These are phyloP conservation scores for Fremontodendron californicum DNA, from an alignment of 345 rosid genomes.

Conservation along the genomic window DNA sequence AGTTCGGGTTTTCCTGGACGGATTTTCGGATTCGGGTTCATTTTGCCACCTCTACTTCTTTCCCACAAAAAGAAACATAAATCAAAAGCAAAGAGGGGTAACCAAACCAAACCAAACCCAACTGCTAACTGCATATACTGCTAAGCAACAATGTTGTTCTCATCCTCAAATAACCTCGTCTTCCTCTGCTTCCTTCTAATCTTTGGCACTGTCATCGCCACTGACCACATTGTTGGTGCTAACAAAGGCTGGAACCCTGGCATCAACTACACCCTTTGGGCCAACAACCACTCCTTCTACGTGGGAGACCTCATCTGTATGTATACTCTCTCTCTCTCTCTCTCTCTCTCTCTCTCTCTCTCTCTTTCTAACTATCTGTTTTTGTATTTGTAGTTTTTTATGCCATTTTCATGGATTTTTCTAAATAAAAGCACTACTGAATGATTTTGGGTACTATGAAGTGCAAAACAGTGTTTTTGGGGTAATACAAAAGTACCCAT, in stretches of 20 bases:
- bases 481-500: background rate
- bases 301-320: constrained; percentile 74
- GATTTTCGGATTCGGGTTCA: too few species aligned
- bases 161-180: constrained; percentile 10
- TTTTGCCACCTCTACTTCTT: too few species aligned
- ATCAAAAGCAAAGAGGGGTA: background rate
- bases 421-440: background rate
- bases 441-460: background rate
- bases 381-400: background rate
- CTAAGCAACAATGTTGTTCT: constrained; percentile 1
- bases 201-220: constrained; percentile 37
- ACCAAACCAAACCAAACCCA: background rate
- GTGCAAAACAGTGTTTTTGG: background rate
- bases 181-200: constrained; percentile 23
- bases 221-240: constrained; percentile 79
- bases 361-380: background rate
- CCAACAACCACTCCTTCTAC: constrained; percentile 67
- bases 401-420: background rate
- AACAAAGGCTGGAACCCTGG: constrained; percentile 78
- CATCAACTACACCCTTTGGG: constrained; percentile 72
- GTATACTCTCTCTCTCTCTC: too few species aligned
- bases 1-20: too few species aligned
- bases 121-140: too few species aligned
- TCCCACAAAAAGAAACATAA: background rate
- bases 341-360: constrained; percentile 12